Percentiles rank a stretch among this genome's conserved stretches.
Evolutionary conservation across 306 rosid species (phyloP).

Genomic region (Gastrolobium villosum): DNA sequence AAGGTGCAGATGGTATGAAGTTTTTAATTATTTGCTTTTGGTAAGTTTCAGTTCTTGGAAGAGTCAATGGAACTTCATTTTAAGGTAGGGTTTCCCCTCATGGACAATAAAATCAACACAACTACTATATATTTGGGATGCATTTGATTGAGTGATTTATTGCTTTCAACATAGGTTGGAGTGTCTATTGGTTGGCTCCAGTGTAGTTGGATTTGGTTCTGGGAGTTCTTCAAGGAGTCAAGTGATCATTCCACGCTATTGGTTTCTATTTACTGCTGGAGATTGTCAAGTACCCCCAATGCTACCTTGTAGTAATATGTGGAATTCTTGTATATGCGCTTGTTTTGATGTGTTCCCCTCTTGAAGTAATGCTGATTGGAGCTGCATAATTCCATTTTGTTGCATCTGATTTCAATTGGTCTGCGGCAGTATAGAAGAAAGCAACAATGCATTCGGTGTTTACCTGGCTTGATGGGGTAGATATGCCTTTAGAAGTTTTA

Average conservation of each 20-base stretch:
- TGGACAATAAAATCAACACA: constrained; percentile 57
- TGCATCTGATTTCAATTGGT: constrained; percentile 80
- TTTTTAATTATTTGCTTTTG: constrained; percentile 45
- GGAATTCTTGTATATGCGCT: constrained; percentile 69
- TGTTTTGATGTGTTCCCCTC: constrained; percentile 73
- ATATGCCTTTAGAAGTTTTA: constrained; percentile 64
- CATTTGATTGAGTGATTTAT: constrained; percentile 85
- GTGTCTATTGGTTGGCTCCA: constrained; percentile 67
- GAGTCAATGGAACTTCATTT: constrained; percentile 52
- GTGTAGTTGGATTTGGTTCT: constrained; percentile 81
- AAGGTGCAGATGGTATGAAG: constrained; percentile 46
- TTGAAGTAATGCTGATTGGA: constrained; percentile 79
- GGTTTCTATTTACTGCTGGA: constrained; percentile 66
- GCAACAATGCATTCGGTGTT: constrained; percentile 72
- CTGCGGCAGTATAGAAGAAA: constrained; percentile 82
- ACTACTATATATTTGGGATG: constrained; percentile 53
- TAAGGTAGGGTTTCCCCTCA: constrained; percentile 82
- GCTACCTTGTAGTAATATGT: constrained; percentile 62
- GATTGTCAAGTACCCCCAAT: constrained; percentile 71
- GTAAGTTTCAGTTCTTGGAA: constrained; percentile 65
- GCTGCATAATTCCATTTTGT: constrained; percentile 67
- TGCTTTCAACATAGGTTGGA: constrained; percentile 94
- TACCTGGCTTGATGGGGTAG: constrained; percentile 75
- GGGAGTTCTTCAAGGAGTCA: constrained; percentile 77
- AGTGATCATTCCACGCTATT: constrained; percentile 67